Evolutionary conservation across 805 yeast genomes (phyloP), one percentile per base, ranked within the genome.

Genomic region (Zygosaccharomyces rouxii): DNA sequence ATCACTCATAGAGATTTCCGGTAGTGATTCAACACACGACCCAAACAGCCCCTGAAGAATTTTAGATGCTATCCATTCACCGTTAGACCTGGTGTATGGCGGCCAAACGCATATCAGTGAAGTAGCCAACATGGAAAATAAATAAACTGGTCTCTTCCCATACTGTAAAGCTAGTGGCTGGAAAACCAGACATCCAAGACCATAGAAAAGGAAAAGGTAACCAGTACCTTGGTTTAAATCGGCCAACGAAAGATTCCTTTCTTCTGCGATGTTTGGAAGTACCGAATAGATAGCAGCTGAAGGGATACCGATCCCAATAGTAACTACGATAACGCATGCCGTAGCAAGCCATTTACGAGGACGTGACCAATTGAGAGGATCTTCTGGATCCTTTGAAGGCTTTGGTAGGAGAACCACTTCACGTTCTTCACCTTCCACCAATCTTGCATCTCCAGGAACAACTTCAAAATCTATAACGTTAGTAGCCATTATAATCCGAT

Each of bases 281-380:
- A 74, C 71, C 7, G 78, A 73, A 51, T 73, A 73, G 42, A 74
- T 64, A 3, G 79, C 77, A 10, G 82, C 77, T 14, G 74, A 64
- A 22, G 76, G 71, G 46, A 72, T 64, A 45, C 81, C 81, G 1
- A 74, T 72, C 29, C 73, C 71, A 44, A 70, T 69, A 4, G 73
- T 70, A 54, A 73, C 76, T 4, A 74, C 68, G 30, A 71, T 62
- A 50, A 73, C 61, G 55, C 79, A 75, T 41, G 74, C 66, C 44
- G 77, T 66, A 37, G 75, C 72, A 30, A 76, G 38, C 64, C 68
- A 62, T 57, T 81, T 81, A 43, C 85, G 71, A 33, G 58, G 52
- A 21, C 57, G 62, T 1, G 77, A 47, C 89, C 89, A 84, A 57
- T 80, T 81, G 47, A 84, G 67, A 1, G 89, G 89, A 57, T 84